Evolutionary conservation across 441 rosid genomes (phyloP), one percentile per base, ranked within the genome.

Genomic region (Geranium incanum): DNA sequence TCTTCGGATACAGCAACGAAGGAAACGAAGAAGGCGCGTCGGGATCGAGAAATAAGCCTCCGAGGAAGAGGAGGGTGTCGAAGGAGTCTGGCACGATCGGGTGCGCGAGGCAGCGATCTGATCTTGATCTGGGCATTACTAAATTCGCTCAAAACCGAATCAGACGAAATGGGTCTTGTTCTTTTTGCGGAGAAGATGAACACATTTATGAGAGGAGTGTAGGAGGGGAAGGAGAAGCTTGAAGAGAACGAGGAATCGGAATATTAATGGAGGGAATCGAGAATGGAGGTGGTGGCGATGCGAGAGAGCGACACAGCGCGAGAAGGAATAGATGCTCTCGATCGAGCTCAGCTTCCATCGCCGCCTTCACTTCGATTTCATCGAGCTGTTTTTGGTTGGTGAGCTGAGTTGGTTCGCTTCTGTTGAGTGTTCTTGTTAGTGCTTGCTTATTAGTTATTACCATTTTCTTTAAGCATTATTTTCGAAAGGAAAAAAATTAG

Each of bases 21-120:
- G 83, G 79, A 66, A 87, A 80, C 36, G 91, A 82, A 52, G 86
- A 75, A 69, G 85, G 75, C 18, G 73, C 15, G 12, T 82, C 74
- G 50, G 80, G 80, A 66, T 83, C 86, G 36, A 87, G 90, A 72
- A 90, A 89, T 77, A 89, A 79, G 43, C 90, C 92, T 0, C 90
- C 93, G 4, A 55, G 71, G 64, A 62, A 71, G 59, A 72, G 67
- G 66, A 38, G 68, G 66, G 39, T 62, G 81, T 75, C 83, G 43
- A 73, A 67, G 18, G 70, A 65, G 8, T 79, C 80, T 16, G 86
- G 69, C 72, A 78, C 81, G 79, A 78, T 55, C 63, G 77, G 69
- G 18, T 81, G 77, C 55, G 76, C 70, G 74, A 81, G 73, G 75
- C 77, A 82, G 41, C 78, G 77, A 81, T 83, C 89, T 71, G 74